Conservation (phyloP, 805 yeast species). For the Metschnikowia arizonensis region DNA sequence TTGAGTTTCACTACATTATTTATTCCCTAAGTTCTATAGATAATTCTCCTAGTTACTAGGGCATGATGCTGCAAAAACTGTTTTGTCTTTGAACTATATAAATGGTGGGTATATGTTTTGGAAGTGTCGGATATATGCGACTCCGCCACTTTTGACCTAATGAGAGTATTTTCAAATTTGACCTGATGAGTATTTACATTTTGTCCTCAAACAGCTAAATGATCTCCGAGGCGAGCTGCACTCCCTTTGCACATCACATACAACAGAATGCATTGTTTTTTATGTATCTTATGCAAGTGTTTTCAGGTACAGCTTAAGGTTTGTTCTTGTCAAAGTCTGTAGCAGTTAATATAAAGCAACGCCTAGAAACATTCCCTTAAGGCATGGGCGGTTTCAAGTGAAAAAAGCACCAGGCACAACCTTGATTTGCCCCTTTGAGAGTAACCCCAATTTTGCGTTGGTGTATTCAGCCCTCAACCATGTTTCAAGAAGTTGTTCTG, state of each 20-base stretch:
- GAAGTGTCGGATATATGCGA: too few relatives aligned
- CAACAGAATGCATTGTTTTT: not conserved
- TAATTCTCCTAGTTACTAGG: too few relatives aligned
- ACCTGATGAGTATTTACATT: constrained; percentile 4
- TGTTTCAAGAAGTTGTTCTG: not conserved
- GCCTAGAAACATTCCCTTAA: too few relatives aligned
- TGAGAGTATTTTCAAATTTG: too few relatives aligned
- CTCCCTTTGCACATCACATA: not conserved
- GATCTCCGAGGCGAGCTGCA: constrained; percentile 1
- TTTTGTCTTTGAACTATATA: not conserved
- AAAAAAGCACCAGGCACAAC: not conserved
- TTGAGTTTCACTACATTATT: not conserved
- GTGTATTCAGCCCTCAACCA: not conserved
- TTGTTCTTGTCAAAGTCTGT: not conserved
- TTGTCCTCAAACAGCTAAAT: constrained; percentile 2
- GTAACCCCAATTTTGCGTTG: too few relatives aligned
- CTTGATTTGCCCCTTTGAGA: not conserved
- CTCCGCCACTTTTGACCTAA: constrained; percentile 5
- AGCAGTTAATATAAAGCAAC: not conserved
- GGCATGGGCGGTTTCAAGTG: not conserved
- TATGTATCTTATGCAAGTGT: not conserved
- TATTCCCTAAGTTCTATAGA: too few relatives aligned
- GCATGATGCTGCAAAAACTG: not conserved
- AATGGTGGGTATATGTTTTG: not conserved
- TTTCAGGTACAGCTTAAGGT: not conserved